Conservation (phyloP, 2,329 filamentous ascomycete species). For the Cryphonectria nitschkei region DNA sequence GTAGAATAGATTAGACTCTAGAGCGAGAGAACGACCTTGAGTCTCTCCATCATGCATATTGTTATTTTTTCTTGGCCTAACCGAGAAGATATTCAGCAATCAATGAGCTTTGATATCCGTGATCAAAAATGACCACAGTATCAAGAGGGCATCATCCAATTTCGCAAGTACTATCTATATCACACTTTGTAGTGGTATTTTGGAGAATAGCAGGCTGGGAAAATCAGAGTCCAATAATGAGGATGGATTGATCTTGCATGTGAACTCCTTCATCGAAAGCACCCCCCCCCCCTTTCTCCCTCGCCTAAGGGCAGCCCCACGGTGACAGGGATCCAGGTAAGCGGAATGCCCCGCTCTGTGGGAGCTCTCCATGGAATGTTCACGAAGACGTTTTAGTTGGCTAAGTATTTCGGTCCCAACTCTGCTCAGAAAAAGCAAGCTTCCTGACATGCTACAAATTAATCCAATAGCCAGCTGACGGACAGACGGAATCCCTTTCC, state of each 20-base stretch:
- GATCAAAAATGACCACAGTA: not conserved
- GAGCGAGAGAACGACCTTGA: not conserved
- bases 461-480: not conserved
- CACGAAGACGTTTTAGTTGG: slow-evolving; percentile 18
- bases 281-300: not conserved
- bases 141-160: not conserved
- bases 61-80: not conserved
- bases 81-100: not conserved
- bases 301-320: not conserved
- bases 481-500: not conserved
- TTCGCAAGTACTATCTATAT: not conserved
- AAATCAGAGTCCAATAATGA: not conserved
- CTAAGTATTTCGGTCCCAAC: not conserved
- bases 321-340: slow-evolving; percentile 17
- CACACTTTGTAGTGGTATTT: not conserved
- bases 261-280: slow-evolving; percentile 1
- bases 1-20: not conserved
- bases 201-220: not conserved
- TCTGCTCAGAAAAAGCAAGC: not conserved
- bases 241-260: slow-evolving; percentile 6
- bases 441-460: not conserved
- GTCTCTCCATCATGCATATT: not conserved
- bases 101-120: not conserved
- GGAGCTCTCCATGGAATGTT: slow-evolving; percentile 27
- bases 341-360: slow-evolving; percentile 20